Evolutionary conservation across 108 stramenopile genomes (phyloP), one percentile per base, ranked within the genome.

Genomic region (Skeletonema grethae): DNA sequence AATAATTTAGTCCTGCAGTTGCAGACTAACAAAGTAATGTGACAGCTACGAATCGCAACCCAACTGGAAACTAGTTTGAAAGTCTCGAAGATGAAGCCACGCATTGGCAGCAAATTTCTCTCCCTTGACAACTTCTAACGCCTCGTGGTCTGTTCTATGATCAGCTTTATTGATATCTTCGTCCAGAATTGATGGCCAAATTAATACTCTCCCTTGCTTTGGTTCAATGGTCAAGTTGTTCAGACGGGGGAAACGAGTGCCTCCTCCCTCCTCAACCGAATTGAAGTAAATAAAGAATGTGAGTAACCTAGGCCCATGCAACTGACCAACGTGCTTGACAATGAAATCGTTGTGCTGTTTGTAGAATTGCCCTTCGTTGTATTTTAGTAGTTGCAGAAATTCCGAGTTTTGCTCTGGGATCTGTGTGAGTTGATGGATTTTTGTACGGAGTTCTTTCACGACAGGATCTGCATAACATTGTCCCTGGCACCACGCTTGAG

Each of bases 301-400:
- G 12, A 86, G 53, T 34, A 90, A 79, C 9, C 88, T 63, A 1
- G 85, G 85, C 5, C 88, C 88, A 70, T 79, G 78, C 28, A 69
- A 87, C 18, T 85, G 74, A 16, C 65, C 28, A 25, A 56, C 35
- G 25, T 88, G 84, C 58, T 82, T 35, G 9, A 45, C 67, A 41
- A 90, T 84, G 36, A 84, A 77, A 66, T 91, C 89, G 62, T 88
- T 82, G 58, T 93, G 88, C 4, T 67, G 63, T 24, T 66, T 69
- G 64, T 97, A 95, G 63, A 83, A 84, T 72, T 93, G 87, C 31
- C 83, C 83, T 15, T 62, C 77, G 25, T 72, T 43, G 67, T 95
- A 95, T 16, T 84, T 65, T 57, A 95, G 72, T 13, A 95, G 55
- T 65, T 95, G 94, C 58, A 95, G 83, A 50, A 72, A 78, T 66